Base-by-base conservation (phyloP, 768 basidiomycete genomes). In the Tulasnella sp. region DNA sequence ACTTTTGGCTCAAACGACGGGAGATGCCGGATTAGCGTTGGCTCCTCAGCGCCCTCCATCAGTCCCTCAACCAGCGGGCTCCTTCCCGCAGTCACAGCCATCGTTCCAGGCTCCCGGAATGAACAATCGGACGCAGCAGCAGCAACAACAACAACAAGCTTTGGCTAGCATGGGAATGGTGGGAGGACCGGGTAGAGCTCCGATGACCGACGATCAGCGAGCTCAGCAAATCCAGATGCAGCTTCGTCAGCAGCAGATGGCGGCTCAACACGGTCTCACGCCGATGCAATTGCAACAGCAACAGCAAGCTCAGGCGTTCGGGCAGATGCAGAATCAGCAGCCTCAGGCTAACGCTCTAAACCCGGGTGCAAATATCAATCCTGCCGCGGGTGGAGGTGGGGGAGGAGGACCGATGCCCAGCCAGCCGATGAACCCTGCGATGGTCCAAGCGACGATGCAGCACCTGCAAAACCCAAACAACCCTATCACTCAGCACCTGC, bases 401-500 rank as follows among this genome's bases (percentile, higher is more conserved):
- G 35, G n/a, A 37, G 64, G 64, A 5, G 29, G 11, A 22, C n/a
- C 59, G n/a, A 62, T 62, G 59, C 59, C 32, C n/a, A 17, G 35
- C 34, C 63, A 65, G 35, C 64, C 1, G 35, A 37, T 40, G 64
- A 65, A 65, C 39, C 35, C 22, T 34, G 35, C 59, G 8, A 62
- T 62, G 59, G n/a, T 36, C 0, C 64, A 65, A 22, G 35, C 16
- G 35, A 40, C 71, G 1, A 47, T 47, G 36, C 63, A 65, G 32
- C 29, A 62, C 1, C 64, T 72, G 16, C 52, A 63, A 19, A 63
- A 65, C 34, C 62, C 71, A 29, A 32, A 19, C 22, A 32, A 72
- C 32, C 71, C 71, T 9, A 39, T 72, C 64, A 72, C 71, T 26
- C 64, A 39, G 37, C 71, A 72, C 64, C 17, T 72, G 37, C 39